Evolutionary conservation across 1,284 basidiomycete genomes (phyloP).

Genomic region (Ustilago hordei): DNA sequence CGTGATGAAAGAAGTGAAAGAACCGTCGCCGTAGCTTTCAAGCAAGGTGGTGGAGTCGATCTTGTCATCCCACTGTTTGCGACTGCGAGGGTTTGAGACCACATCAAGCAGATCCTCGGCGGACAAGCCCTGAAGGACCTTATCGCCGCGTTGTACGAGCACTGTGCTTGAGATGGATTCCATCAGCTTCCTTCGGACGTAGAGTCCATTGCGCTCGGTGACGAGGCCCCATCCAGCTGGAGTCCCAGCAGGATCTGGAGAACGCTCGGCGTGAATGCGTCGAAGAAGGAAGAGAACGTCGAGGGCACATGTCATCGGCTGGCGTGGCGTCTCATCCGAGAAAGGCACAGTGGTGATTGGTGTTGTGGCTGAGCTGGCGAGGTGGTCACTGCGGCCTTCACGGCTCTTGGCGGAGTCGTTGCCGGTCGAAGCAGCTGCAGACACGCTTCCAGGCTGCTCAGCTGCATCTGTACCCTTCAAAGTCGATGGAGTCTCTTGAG

Average conservation of each 20-base stretch:
- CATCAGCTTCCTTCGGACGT: slow-evolving; percentile 81
- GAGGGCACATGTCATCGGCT: slow-evolving; percentile 64
- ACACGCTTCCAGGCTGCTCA: neutral
- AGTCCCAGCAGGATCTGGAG: slow-evolving; percentile 70
- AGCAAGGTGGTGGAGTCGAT: slow-evolving; percentile 79
- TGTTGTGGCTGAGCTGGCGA: slow-evolving; percentile 10
- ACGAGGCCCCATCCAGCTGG: slow-evolving; percentile 84
- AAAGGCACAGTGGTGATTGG: slow-evolving; percentile 34
- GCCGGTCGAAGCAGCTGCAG: neutral
- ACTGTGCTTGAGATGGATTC: slow-evolving; percentile 83
- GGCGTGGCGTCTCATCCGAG: slow-evolving; percentile 59
- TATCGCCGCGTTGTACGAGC: slow-evolving; percentile 87
- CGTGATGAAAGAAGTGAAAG: slow-evolving; percentile 72
- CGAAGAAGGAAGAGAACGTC: slow-evolving; percentile 65
- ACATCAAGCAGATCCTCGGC: slow-evolving; percentile 85
- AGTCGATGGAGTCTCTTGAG: neutral
- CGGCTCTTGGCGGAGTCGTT: slow-evolving; percentile 9
- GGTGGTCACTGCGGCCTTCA: slow-evolving; percentile 9
- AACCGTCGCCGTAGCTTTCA: slow-evolving; percentile 84
- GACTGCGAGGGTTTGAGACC: slow-evolving; percentile 76
- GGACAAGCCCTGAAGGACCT: slow-evolving; percentile 92
- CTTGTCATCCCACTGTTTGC: slow-evolving; percentile 86
- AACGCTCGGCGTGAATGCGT: slow-evolving; percentile 63
- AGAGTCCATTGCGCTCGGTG: slow-evolving; percentile 80
- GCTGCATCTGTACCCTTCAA: neutral